These are phyloP conservation scores for Penicillium sp. DNA, from an alignment of 2,329 filamentous ascomycete genomes.

Conservation along the genomic window DNA sequence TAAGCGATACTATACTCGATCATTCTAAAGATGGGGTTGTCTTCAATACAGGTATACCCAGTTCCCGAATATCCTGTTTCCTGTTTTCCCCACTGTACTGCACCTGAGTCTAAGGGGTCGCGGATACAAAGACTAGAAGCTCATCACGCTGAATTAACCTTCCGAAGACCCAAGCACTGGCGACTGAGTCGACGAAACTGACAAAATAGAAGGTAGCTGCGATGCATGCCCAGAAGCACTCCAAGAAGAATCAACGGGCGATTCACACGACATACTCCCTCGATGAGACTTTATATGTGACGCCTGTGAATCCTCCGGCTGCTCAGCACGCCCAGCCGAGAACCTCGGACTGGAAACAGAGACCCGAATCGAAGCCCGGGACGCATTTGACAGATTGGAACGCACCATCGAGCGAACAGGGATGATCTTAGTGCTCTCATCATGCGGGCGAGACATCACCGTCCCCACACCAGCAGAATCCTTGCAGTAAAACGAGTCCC, in stretches of 20 bases:
- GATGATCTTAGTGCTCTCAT: not conserved
- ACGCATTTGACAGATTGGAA: conserved; percentile 4
- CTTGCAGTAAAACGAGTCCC: not conserved
- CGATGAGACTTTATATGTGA: not conserved
- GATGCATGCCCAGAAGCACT: not conserved
- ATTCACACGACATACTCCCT: not conserved
- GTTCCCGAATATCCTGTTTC: not conserved
- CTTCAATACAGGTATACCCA: not conserved
- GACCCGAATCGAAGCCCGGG: conserved; percentile 6
- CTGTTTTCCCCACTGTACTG: not conserved
- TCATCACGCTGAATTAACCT: not conserved
- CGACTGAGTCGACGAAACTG: conserved; percentile 1
- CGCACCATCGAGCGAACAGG: not conserved
- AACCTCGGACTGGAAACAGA: not conserved
- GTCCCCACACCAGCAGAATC: not conserved
- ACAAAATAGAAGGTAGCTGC: not conserved
- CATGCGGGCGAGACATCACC: not conserved
- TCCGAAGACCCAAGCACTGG: conserved; percentile 9
- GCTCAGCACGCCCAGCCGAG: not conserved
- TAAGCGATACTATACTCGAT: not conserved
- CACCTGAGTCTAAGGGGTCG: not conserved
- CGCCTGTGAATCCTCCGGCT: not conserved
- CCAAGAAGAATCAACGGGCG: conserved; percentile 3
- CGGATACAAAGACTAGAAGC: not conserved
- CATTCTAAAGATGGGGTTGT: not conserved